Evolutionary conservation across 495 filamentous ascomycete genomes (phyloP), one percentile per base, ranked within the genome.

Genomic region (Penicillium arizonense): DNA sequence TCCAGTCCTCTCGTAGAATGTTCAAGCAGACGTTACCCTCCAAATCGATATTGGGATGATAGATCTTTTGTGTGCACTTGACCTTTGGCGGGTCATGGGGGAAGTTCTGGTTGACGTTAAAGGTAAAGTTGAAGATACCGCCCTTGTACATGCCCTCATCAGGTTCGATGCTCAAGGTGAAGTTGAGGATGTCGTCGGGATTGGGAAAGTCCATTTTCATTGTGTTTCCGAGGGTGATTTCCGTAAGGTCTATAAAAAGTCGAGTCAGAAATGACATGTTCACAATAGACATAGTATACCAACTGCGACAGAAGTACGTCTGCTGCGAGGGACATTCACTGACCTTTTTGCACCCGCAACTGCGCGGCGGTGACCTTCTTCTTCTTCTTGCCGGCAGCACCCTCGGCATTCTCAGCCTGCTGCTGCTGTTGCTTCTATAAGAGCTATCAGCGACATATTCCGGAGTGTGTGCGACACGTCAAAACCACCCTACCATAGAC

Each of bases 121-220:
- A 97, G 36, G 76, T 87, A 75, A 98, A 98, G 59, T 85, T 81
- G 74, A 98, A 98, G 11, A 77, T 68, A 47, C 94, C 95, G 62
- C 86, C 87, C 67, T 90, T 90, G 78, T 98, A 98, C 85, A 98
- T 94, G 69, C 94, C 94, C 75, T 97, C 94, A 75, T 98, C 94
- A 8, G 94, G 94, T 60, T 90, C 86, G 75, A 98, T 93, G 56
- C 86, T 90, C 56, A 97, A 83, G 28, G 84, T 87, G 75, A 98
- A 98, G 79, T 92, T 94, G 35, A 97, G 85, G 70, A 96, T 96
- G 67, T 98, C 89, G 75, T 98, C 91, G 3, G 91, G 90, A 74
- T 97, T 89, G 0, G 92, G 87, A 71, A 98, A 97, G 59, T 87
- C 69, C 65, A 90, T 96, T 71, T 85, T 88, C 94, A 97, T 97